A percentile compares a stretch with the other conserved stretches of the same genome.
These are phyloP conservation scores for Besnoitia besnoiti DNA, from an alignment of 169 alveolate genomes.

Conservation along the genomic window DNA sequence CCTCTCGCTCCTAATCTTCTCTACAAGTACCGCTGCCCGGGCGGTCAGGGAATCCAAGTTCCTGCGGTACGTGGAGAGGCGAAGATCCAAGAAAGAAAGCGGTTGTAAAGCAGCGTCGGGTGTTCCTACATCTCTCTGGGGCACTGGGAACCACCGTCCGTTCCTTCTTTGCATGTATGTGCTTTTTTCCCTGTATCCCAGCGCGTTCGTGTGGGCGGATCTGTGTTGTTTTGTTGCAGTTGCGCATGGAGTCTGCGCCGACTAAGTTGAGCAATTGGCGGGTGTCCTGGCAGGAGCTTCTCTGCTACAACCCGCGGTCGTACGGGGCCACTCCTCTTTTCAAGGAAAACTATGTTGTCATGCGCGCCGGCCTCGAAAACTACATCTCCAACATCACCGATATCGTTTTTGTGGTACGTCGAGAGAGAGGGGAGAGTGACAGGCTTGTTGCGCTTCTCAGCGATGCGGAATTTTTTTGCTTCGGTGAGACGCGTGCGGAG, in stretches of 20 bases:
- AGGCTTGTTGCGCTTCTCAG: not conserved
- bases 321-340: slow-evolving; percentile 40
- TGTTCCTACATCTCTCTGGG: too few relatives aligned
- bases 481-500: not conserved
- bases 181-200: too few relatives aligned
- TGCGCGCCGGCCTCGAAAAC: slow-evolving; percentile 43
- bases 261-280: slow-evolving; percentile 58
- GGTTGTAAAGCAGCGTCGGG: not conserved
- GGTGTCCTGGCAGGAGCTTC: slow-evolving; percentile 65
- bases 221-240: not conserved
- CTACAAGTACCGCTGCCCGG: slow-evolving; percentile 49
- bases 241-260: slow-evolving; percentile 55
- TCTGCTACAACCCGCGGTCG: slow-evolving; percentile 67
- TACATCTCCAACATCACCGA: slow-evolving; percentile 43
- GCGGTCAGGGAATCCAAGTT: slow-evolving; percentile 51
- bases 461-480: not conserved
- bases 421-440: not conserved
- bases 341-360: slow-evolving; percentile 58
- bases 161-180: too few relatives aligned
- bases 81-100: not conserved
- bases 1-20: not conserved
- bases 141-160: too few relatives aligned
- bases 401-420: slow-evolving; percentile 50
- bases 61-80: slow-evolving; percentile 30
- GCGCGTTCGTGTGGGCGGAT: not conserved